Conservation (phyloP, 1,284 basidiomycete genomes). For the Microbotryum intermedium region DNA sequence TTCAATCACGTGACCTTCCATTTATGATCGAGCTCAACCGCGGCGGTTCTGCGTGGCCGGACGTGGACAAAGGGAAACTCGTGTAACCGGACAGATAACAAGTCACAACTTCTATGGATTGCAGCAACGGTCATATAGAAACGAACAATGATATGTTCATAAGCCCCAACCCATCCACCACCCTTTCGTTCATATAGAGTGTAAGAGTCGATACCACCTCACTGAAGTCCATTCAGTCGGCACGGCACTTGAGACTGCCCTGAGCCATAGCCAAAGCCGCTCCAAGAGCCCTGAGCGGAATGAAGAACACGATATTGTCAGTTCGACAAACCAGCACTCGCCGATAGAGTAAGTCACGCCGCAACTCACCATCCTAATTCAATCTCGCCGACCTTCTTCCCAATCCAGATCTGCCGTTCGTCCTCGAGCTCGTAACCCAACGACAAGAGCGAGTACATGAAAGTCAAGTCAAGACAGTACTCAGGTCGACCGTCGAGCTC, state of each 20-base stretch:
- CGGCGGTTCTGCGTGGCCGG: no score
- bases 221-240: slow-evolving; percentile 1
- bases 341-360: neutral
- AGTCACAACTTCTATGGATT: no score
- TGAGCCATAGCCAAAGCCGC: slow-evolving; percentile 26
- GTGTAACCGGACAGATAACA: no score
- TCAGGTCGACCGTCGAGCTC: slow-evolving; percentile 80
- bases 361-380: slow-evolving; percentile 74
- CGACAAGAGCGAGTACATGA: slow-evolving; percentile 79
- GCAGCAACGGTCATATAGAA: no score
- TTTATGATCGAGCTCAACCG: no score
- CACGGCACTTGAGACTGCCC: slow-evolving; percentile 18
- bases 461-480: slow-evolving; percentile 91
- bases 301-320: neutral
- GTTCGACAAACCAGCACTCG: neutral
- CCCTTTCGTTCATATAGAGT: no score
- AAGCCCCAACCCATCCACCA: no score
- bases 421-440: slow-evolving; percentile 74
- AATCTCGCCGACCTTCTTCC: slow-evolving; percentile 80
- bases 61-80: no score
- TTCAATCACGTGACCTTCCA: no score
- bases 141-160: no score
- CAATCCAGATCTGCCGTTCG: slow-evolving; percentile 60
- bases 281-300: slow-evolving; percentile 23
- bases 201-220: no score